Conservation (phyloP, 441 rosid species). For the Adansonia madagascariensis region DNA sequence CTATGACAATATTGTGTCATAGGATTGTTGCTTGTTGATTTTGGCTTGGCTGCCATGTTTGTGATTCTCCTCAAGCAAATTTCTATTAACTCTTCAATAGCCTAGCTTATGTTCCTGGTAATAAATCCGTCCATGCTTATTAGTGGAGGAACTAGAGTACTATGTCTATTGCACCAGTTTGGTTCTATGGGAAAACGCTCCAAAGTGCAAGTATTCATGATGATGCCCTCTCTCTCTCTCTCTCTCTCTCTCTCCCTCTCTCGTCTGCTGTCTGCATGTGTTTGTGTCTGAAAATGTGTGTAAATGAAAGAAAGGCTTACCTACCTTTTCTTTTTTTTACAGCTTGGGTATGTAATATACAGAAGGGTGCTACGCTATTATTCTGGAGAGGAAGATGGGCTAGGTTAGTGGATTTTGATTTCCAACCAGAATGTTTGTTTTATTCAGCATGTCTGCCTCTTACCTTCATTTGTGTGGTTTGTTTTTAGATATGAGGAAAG, state of each 20-base stretch:
- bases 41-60: constrained; percentile 1
- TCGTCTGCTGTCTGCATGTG: background rate
- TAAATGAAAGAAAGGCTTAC: constrained; percentile 23
- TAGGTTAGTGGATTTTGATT: constrained; percentile 53
- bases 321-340: constrained; percentile 28
- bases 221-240: background rate
- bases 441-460: background rate
- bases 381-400: constrained; percentile 95
- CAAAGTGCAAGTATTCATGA: background rate
- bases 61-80: background rate
- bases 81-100: background rate
- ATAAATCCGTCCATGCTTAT: background rate
- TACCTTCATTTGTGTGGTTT: constrained; percentile 20
- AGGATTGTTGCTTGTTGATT: background rate
- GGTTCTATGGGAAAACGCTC: background rate
- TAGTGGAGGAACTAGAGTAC: background rate
- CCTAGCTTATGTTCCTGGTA: background rate
- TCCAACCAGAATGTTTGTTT: background rate
- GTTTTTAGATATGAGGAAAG: constrained; percentile 91
- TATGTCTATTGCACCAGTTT: background rate
- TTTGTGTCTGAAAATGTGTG: background rate
- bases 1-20: background rate
- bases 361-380: constrained; percentile 92
- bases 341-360: constrained; percentile 93
- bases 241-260: too few species aligned